These are phyloP conservation scores for Cenchrus americanus DNA, from an alignment of 176 grass and related monocot species.

Conservation along the genomic window DNA sequence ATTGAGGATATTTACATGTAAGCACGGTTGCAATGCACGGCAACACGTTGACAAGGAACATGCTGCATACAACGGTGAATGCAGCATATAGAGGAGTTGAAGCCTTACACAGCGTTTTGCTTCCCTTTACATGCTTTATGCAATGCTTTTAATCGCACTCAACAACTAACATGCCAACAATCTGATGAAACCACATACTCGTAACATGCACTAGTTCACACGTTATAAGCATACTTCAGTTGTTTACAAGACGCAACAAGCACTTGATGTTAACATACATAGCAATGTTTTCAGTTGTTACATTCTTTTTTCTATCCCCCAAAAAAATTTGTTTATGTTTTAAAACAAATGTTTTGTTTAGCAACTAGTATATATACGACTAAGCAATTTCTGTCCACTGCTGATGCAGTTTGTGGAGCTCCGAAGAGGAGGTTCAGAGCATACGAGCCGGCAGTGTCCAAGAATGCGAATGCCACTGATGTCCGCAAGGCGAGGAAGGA, in stretches of 20 bases:
- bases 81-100: too few relatives aligned
- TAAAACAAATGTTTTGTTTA: not conserved
- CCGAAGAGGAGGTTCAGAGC: constrained; percentile 87
- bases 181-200: not conserved
- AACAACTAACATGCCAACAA: not conserved
- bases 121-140: too few relatives aligned
- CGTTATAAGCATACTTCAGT: too few relatives aligned
- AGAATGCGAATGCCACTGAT: constrained; percentile 59
- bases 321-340: not conserved
- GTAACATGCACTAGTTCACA: not conserved
- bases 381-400: not conserved
- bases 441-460: constrained; percentile 65
- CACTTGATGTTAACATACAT: not conserved
- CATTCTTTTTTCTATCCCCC: too few relatives aligned
- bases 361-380: not conserved
- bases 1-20: too few relatives aligned
- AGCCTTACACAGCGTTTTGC: too few relatives aligned
- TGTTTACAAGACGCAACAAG: not conserved
- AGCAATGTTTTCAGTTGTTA: not conserved
- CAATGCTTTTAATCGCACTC: too few relatives aligned
- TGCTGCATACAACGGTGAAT: too few relatives aligned
- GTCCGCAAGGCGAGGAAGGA: constrained; percentile 85
- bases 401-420: constrained; percentile 79
- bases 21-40: too few relatives aligned
- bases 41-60: too few relatives aligned